Conservation (phyloP, 192 early-diverging fungal genomes). For the Ramicandelaber brevisporus region DNA sequence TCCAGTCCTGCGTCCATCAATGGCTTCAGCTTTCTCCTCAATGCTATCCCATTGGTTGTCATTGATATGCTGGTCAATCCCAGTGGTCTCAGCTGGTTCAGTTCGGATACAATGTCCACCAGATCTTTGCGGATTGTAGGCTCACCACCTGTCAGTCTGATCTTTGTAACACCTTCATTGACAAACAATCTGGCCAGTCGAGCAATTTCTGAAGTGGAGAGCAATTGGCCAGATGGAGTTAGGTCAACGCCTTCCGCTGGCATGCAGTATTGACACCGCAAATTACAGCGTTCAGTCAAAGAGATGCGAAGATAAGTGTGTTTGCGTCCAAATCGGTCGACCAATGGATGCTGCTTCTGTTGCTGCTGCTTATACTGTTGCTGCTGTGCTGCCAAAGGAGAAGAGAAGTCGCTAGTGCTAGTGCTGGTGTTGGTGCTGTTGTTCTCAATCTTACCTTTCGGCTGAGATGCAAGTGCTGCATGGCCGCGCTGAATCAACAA, state of each 20-base stretch:
- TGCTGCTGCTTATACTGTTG: too few species aligned
- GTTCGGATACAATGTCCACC: slow-evolving; percentile 53
- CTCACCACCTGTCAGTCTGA: slow-evolving; percentile 88
- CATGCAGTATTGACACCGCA: slow-evolving; percentile 97
- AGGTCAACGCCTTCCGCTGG: slow-evolving; percentile 61
- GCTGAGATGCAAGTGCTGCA: too few species aligned
- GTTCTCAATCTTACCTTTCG: too few species aligned
- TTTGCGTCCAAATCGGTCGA: slow-evolving; percentile 57
- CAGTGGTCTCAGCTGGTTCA: slow-evolving; percentile 37
- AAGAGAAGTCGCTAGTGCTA: too few species aligned
- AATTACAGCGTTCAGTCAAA: slow-evolving; percentile 83
- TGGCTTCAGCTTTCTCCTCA: slow-evolving; percentile 52
- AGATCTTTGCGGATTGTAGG: slow-evolving; percentile 85
- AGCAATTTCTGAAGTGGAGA: slow-evolving; percentile 64
- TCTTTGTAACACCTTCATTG: slow-evolving; percentile 68
- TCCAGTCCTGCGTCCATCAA: slow-evolving; percentile 55
- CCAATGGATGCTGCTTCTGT: too few species aligned
- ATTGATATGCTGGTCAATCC: slow-evolving; percentile 67
- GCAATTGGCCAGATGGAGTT: slow-evolving; percentile 34
- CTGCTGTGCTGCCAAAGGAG: too few species aligned
- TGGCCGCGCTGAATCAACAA: too few species aligned
- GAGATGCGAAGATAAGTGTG: slow-evolving; percentile 91
- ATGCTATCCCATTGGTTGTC: slow-evolving; percentile 84
- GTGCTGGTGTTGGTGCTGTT: too few species aligned
- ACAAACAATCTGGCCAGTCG: slow-evolving; percentile 66